Base-by-base conservation (phyloP, 306 rosid genomes). In the Cicer judaicum region DNA sequence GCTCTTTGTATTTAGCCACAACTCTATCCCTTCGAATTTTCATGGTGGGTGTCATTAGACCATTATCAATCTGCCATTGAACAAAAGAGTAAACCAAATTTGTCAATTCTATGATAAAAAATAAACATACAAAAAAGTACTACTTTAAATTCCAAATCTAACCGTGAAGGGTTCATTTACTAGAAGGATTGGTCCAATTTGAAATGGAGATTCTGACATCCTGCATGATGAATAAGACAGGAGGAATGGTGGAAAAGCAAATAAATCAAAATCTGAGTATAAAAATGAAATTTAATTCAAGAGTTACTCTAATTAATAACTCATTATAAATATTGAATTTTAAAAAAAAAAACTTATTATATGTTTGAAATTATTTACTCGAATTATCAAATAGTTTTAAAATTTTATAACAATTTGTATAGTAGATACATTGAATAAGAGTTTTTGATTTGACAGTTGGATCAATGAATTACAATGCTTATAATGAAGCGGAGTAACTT, bases 1-100 rank as follows among this genome's bases (percentile, higher is more conserved):
- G 88, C 52, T 91, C 90, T 76, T 59, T 79, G 84, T 84, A 88
- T 42, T 63, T 81, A 71, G 81, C 82, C 52, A 73, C 83, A 52
- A 91, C 98, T 70, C 63, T 80, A 79, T 91, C 94, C 82, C 96
- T 84, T 80, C 91, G 88, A 69, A 93, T 80, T 78, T 93, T 91
- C 98, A 93, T 83, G 48, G 97, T 93, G 2, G 98, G 96, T 36
- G 96, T 93, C 95, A 93, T 83, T 71, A 93, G 84, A 19, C 96
- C 96, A 64, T 84, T 82, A 57, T 93, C 98, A 75, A 91, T 89
- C 98, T 93, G 89, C 74, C 81, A 75, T 46, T 34, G 10, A 73
- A 79, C 49, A 18, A 70, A 73, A 74, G 3, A 11, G 71, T 80
- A 44, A 78, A 55, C 63, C 29, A 57, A 76, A 55, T 34, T 46